Base-by-base conservation (phyloP, 352 stramenopile genomes). In the Albugo candida region DNA sequence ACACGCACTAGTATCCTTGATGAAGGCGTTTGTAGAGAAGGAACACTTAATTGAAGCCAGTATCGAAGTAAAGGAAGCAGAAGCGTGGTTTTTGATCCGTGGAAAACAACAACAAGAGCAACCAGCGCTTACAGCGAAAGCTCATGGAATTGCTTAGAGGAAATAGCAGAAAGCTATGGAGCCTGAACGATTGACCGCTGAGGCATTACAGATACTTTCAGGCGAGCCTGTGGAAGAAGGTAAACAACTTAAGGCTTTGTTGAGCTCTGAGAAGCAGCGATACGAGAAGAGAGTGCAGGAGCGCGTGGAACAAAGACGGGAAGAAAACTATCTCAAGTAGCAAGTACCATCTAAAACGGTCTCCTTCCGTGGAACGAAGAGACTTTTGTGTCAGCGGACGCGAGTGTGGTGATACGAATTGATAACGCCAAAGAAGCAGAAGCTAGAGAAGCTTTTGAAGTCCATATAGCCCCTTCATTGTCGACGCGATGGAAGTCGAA, bases 241-340 rank as follows among this genome's bases (percentile, higher is more conserved):
- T 1, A 49, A 54, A 31, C 48, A 50, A 5, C 49, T 73, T 12
- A 44, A 69, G 39, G 24, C 44, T 10, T 40, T 49, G n/a, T 42
- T 73, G 3, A 58, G 59, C 35, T 41, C 51, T 11, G 65, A 74
- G 49, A 58, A 58, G 12, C 60, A 68, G 47, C 58, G 66, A 27
- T 64, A 83, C 58, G 67, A 83, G 43, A 59, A 58, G 16, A 56
- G 59, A 1, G 41, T 79, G 11, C 57, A 79, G 10, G 67, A 83
- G 34, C 59, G 70, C 0, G 75, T 83, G n/a, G 65, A 54, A 62
- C n/a, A 77, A 75, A 36, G 54, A 65, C 49, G 55, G 27, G 13
- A 51, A 16, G 8, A 52, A 36, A 27, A 52, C 18, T 48, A 14
- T 37, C 51, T 47, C 42, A 44, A 40, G 21, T 38, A 36, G 8